A percentile compares a stretch with the other conserved stretches of the same genome.
phyloP scores from a whole-genome alignment of 768 basidiomycete species.

The Candolleomyces efflorescens region DNA sequence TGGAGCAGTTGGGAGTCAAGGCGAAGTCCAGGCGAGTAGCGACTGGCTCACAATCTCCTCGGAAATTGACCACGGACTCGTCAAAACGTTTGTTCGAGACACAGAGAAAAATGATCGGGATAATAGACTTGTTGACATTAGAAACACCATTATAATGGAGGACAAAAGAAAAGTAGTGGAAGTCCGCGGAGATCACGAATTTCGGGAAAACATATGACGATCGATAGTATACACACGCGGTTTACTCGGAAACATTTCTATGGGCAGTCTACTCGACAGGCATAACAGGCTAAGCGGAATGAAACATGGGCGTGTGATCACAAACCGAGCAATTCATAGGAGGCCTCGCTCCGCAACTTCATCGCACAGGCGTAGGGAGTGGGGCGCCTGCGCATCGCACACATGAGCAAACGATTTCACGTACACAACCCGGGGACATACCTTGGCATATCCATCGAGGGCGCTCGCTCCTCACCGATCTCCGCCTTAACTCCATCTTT shows the following conservation, averaged over 20 bases:
- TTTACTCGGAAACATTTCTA: too few relatives aligned
- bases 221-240: neutral
- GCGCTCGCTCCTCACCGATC: neutral
- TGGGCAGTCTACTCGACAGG: neutral
- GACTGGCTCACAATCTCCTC: too few relatives aligned
- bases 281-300: too few relatives aligned
- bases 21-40: too few relatives aligned
- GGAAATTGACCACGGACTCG: too few relatives aligned
- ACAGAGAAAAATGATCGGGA: too few relatives aligned
- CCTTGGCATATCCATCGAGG: constrained; percentile 1
- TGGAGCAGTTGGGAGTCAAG: too few relatives aligned
- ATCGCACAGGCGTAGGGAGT: neutral
- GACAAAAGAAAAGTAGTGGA: too few relatives aligned
- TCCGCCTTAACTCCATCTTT: neutral
- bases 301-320: neutral
- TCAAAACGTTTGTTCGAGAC: too few relatives aligned
- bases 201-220: neutral
- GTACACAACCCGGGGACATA: neutral
- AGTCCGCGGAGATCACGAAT: too few relatives aligned
- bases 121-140: too few relatives aligned
- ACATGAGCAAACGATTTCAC: neutral
- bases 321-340: neutral
- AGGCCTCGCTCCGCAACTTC: neutral
- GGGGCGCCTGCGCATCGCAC: neutral
- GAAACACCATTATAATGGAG: too few relatives aligned